Conservation (phyloP, 2,329 filamentous ascomycete species). For the Trematosphaeria pertusa region DNA sequence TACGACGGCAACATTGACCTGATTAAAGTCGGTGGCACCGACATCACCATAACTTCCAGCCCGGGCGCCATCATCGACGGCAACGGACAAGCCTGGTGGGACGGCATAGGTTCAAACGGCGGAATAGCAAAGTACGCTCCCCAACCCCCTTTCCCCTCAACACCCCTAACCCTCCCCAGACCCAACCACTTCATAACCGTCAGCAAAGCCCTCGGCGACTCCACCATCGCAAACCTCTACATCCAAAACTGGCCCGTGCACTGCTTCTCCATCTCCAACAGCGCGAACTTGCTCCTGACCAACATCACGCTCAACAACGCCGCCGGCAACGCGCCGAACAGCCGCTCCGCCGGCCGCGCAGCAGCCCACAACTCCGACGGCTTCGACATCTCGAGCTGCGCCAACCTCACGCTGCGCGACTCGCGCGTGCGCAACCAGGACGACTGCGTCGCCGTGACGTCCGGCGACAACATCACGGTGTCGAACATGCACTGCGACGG, state of each 20-base stretch:
- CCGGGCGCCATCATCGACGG: slow-evolving; percentile 38
- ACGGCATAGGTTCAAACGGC: slow-evolving; percentile 54
- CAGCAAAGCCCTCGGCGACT: slow-evolving; percentile 47
- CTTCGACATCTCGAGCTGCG: slow-evolving; percentile 60
- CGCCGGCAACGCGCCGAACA: slow-evolving; percentile 54
- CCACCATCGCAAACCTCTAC: slow-evolving; percentile 51
- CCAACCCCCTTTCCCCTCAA: slow-evolving; percentile 5
- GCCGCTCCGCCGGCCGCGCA: slow-evolving; percentile 28
- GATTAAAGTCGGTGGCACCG: slow-evolving; percentile 43
- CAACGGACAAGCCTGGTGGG: slow-evolving; percentile 32
- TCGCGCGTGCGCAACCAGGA: slow-evolving; percentile 64
- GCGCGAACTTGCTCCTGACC: slow-evolving; percentile 51
- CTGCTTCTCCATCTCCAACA: slow-evolving; percentile 54
- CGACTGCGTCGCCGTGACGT: slow-evolving; percentile 65
- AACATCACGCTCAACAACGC: slow-evolving; percentile 63
- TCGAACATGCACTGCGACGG: slow-evolving; percentile 54
- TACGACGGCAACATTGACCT: slow-evolving; percentile 46
- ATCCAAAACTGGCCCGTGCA: slow-evolving; percentile 63
- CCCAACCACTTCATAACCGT: slow-evolving; percentile 43
- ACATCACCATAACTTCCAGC: slow-evolving; percentile 52
- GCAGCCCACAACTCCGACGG: slow-evolving; percentile 59
- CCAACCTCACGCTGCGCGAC: slow-evolving; percentile 47
- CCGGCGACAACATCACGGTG: slow-evolving; percentile 49
- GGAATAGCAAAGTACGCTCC: slow-evolving; percentile 47
- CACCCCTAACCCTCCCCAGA: slow-evolving; percentile 9